phyloP scores from a whole-genome alignment of 2,329 filamentous ascomycete genomes.

The Trichoderma aggressivum region DNA sequence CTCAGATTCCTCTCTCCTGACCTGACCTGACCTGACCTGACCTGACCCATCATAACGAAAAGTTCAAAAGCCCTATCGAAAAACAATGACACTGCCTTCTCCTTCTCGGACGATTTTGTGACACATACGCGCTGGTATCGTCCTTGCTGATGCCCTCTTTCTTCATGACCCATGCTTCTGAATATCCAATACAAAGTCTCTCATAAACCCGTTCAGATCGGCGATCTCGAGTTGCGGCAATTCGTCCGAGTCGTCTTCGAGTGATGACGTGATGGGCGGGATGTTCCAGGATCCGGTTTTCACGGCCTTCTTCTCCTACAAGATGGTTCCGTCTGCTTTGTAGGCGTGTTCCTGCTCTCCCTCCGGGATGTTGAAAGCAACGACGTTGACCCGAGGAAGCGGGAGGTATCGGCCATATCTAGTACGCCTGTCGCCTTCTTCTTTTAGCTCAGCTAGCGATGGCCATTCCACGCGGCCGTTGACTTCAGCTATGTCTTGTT shows the following conservation, averaged over 20 bases:
- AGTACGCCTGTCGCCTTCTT: conserved; percentile 33
- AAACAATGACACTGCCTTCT: neutral
- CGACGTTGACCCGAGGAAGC: conserved; percentile 29
- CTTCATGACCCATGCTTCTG: conserved; percentile 13
- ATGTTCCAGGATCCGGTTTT: conserved; percentile 25
- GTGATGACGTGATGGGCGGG: conserved; percentile 19
- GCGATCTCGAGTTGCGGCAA: neutral
- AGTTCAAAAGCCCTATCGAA: neutral
- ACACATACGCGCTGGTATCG: neutral
- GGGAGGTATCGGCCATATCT: conserved; percentile 32
- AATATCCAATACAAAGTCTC: conserved; percentile 14
- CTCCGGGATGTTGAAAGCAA: conserved; percentile 16
- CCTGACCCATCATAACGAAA: neutral
- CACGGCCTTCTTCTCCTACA: conserved; percentile 28
- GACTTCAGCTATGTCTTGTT: conserved; percentile 19
- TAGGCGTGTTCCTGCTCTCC: conserved; percentile 18
- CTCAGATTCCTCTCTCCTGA: neutral
- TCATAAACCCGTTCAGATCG: conserved; percentile 9
- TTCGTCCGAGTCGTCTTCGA: neutral
- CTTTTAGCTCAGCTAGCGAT: conserved; percentile 35
- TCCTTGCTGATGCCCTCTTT: neutral
- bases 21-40: neutral
- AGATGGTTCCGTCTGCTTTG: conserved; percentile 26
- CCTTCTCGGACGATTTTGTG: neutral
- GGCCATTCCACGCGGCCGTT: conserved; percentile 32